Base-by-base conservation (phyloP, 2,329 filamentous ascomycete species). In the Aspergillus proliferans region DNA sequence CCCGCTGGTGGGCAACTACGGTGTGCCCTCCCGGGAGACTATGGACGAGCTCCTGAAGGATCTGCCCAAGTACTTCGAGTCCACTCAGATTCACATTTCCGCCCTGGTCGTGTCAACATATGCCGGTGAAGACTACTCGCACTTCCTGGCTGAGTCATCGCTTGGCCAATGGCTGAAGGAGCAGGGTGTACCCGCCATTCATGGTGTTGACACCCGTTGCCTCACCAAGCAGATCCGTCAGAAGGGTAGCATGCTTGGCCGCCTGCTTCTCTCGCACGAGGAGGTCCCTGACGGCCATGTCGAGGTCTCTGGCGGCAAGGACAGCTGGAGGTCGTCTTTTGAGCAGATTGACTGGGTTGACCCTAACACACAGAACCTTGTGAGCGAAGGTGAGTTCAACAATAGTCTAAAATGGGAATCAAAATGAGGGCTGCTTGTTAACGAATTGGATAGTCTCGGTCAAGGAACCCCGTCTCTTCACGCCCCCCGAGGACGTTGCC, bases 131-230 rank as follows among this genome's bases (percentile, higher is more conserved):
- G 86, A 95, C 65, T 98, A 86, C 75, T 97, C 92, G 14, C 93
- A 98, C 74, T 89, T 89, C 76, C 80, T 98, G 50, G 93, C 93
- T 42, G 79, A 82, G 57, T 96, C 91, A 42, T 97, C 92, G 3
- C 78, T 98, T 46, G 92, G 92, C 52, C 80, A 86, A 68, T 98
- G 93, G 93, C 80, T 98, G 63, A 95, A 96, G 76, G 90, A 97
- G 73, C 88, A 97, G 72, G 88, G 85, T 52, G 80, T 98, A 48
- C 93, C 93, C 38, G 93, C 91, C 62, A 90, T 98, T 70, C 93
- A 93, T 66, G 93, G 90, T 50, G 86, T 98, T 52, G 93, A 98
- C 74, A 98, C 93, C 41, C 81, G 93, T 67, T 86, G 88, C 48
- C 75, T 98, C 68, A 98, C 93, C 46, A 96, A 97, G 80, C 86